Conservation (phyloP, 176 grass and related monocot genomes). For the Musa acuminata region DNA sequence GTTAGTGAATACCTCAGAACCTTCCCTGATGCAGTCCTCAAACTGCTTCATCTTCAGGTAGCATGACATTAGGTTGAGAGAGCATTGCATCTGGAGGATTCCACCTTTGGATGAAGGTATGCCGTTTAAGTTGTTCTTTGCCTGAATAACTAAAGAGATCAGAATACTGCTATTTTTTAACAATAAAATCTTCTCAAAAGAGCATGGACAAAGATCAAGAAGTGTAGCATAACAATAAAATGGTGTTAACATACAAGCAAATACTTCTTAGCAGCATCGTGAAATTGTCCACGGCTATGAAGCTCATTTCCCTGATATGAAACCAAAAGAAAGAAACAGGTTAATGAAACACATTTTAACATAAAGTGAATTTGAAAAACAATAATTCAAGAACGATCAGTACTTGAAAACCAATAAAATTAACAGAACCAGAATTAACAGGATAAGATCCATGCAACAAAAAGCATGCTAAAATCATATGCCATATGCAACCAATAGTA, state of each 20-base stretch:
- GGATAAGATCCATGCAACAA: too few relatives aligned
- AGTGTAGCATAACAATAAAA: neutral
- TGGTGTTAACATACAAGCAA: constrained; percentile 52
- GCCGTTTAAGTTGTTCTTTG: constrained; percentile 73
- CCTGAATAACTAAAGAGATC: constrained; percentile 38
- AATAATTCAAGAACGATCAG: too few relatives aligned
- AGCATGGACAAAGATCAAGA: constrained; percentile 2
- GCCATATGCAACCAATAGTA: neutral
- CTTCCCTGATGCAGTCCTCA: constrained; percentile 78
- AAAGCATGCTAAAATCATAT: neutral
- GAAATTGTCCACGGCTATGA: constrained; percentile 58
- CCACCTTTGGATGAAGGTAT: constrained; percentile 38
- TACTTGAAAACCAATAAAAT: too few relatives aligned
- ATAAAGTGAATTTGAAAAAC: neutral
- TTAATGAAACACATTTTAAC: neutral
- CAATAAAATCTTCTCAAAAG: constrained; percentile 3
- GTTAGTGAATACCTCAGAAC: constrained; percentile 67
- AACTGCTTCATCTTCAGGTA: constrained; percentile 71
- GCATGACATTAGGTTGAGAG: constrained; percentile 97
- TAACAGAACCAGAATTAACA: too few relatives aligned
- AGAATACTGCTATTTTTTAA: neutral
- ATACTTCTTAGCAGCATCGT: constrained; percentile 76
- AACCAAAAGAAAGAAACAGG: constrained; percentile 8
- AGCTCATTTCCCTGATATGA: constrained; percentile 72
- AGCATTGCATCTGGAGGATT: constrained; percentile 67